Conservation (phyloP, 768 basidiomycete species). For the Hydnomerulius pinastri region DNA sequence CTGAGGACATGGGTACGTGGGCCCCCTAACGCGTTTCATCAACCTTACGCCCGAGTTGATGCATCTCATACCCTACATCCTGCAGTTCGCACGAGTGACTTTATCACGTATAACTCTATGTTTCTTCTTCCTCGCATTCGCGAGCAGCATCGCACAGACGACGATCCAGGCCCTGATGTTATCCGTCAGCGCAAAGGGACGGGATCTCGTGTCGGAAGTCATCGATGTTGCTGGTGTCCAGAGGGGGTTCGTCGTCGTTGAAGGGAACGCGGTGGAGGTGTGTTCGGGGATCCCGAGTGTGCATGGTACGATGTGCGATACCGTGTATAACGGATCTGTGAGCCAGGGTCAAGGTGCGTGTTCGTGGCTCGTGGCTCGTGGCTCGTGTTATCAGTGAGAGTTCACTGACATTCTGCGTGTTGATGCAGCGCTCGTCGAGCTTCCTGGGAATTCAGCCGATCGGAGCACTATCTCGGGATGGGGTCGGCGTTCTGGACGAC, state of each 20-base stretch:
- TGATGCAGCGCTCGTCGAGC: too few species aligned
- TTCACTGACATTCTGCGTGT: too few species aligned
- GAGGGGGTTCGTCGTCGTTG: constrained; percentile 23
- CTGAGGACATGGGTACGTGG: constrained; percentile 19
- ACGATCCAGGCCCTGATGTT: constrained; percentile 43
- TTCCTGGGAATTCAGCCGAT: too few species aligned
- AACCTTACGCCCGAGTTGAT: too few species aligned
- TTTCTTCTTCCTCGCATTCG: constrained; percentile 49
- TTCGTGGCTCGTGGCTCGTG: too few species aligned
- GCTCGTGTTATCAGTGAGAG: too few species aligned
- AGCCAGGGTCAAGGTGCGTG: constrained; percentile 4
- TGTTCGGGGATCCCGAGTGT: constrained; percentile 44
- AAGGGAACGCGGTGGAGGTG: constrained; percentile 22
- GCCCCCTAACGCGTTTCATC: not conserved
- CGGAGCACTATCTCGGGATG: too few species aligned
- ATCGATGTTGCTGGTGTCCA: constrained; percentile 30
- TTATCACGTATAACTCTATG: constrained; percentile 48
- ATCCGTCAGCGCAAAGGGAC: constrained; percentile 37
- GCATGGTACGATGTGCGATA: constrained; percentile 21
- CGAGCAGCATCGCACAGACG: constrained; percentile 42
- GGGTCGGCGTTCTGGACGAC: too few species aligned
- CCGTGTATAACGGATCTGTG: constrained; percentile 14
- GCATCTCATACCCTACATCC: too few species aligned
- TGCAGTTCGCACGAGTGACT: constrained; percentile 50
- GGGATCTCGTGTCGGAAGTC: constrained; percentile 33